phyloP scores from a whole-genome alignment of 2,329 filamentous ascomycete species.

The Talaromyces sp. region DNA sequence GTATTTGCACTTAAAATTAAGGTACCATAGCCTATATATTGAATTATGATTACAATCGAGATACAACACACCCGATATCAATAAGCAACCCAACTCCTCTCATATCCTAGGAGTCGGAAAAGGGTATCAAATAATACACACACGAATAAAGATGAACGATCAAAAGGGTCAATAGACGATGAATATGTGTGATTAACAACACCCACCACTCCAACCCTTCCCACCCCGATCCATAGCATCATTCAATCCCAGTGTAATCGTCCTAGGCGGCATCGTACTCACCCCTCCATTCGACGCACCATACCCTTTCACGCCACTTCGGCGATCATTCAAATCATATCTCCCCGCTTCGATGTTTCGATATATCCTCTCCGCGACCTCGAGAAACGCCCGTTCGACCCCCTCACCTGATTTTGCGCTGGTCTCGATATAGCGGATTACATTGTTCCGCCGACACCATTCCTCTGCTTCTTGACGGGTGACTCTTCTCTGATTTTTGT shows the following conservation, averaged over 20 bases:
- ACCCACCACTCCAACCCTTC: conserved; percentile 35
- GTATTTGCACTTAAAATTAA: background rate
- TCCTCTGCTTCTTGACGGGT: conserved; percentile 78
- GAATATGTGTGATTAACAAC: conserved; percentile 30
- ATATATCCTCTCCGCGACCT: conserved; percentile 92
- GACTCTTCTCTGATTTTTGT: conserved; percentile 64
- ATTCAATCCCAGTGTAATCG: conserved; percentile 46
- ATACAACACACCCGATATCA: background rate
- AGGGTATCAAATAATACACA: conserved; percentile 11
- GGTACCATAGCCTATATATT: background rate
- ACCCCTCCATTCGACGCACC: conserved; percentile 33
- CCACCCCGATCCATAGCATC: conserved; percentile 45
- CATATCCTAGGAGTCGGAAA: background rate
- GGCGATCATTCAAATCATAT: conserved; percentile 90
- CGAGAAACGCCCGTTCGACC: conserved; percentile 87
- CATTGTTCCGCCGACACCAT: conserved; percentile 81
- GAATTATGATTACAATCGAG: conserved; percentile 4
- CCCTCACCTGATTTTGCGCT: conserved; percentile 93
- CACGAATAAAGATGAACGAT: background rate
- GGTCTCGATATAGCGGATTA: conserved; percentile 93
- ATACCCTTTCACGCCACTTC: conserved; percentile 79
- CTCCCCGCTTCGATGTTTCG: conserved; percentile 93
- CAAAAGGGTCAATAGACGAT: background rate
- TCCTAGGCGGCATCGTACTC: conserved; percentile 35
- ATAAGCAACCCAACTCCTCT: background rate